Conservation (phyloP, 73 alveolate species). For the Paraurostyla sp. region DNA sequence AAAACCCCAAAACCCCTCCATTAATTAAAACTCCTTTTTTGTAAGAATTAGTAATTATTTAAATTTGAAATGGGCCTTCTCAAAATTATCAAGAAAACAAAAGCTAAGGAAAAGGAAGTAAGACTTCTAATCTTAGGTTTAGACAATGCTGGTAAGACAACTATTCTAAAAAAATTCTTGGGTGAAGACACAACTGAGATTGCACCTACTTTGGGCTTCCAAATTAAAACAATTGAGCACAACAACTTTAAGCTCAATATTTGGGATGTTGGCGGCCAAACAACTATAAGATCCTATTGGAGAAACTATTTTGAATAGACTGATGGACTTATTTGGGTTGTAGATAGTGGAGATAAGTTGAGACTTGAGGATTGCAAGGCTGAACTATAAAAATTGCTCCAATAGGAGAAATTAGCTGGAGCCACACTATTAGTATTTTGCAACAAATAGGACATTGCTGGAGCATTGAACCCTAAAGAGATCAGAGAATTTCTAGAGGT, state of each 20-base stretch:
- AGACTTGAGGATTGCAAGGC: conserved; percentile 95
- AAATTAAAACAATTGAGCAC: conserved; percentile 96
- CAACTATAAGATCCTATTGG: conserved; percentile 99
- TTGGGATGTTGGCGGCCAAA: conserved; percentile 99
- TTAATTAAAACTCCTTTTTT: too few relatives aligned
- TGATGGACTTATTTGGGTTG: conserved; percentile 99
- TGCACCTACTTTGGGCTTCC: conserved; percentile 98
- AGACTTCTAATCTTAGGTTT: conserved; percentile 95
- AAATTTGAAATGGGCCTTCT: conserved; percentile 90
- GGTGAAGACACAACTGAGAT: conserved; percentile 97
- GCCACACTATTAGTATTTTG: conserved; percentile 88
- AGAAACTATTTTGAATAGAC: conserved; percentile 98
- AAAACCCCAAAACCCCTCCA: too few relatives aligned
- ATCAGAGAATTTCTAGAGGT: conserved; percentile 89
- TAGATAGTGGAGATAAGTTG: conserved; percentile 97
- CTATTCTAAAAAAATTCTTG: conserved; percentile 93
- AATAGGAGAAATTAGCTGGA: conserved; percentile 90
- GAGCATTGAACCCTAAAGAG: conserved; percentile 93
- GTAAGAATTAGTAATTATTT: too few relatives aligned
- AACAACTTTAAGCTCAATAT: conserved; percentile 94
- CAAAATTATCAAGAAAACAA: conserved; percentile 90
- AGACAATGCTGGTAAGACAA: conserved; percentile 97
- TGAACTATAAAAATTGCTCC: conserved; percentile 88
- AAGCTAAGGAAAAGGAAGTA: conserved; percentile 95
- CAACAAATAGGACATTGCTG: conserved; percentile 98